Evolutionary conservation across 75 land plant genomes (phyloP).

Genomic region (Ceratopteris richardii): DNA sequence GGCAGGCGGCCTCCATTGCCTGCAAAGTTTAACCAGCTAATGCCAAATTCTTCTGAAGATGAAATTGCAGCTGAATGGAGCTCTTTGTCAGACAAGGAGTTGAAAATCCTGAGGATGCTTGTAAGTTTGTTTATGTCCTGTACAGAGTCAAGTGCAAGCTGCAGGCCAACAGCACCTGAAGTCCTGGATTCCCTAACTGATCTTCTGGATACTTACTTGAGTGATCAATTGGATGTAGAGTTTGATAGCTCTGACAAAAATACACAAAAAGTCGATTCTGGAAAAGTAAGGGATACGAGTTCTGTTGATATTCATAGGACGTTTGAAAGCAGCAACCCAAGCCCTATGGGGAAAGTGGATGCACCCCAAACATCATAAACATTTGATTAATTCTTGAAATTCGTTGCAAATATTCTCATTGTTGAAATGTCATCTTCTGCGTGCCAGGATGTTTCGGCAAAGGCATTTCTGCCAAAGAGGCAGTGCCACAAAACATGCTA

Average conservation of each 20-base stretch:
- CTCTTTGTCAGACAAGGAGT: constrained; percentile 14
- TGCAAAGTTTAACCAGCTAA: background rate
- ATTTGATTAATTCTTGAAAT: no score
- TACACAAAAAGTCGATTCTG: no score
- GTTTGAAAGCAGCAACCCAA: background rate
- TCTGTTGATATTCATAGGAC: background rate
- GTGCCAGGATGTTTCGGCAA: no score
- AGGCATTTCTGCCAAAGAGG: no score
- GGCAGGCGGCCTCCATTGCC: constrained; percentile 3
- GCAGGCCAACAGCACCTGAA: constrained; percentile 68
- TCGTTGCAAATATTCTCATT: no score
- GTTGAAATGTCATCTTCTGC: no score
- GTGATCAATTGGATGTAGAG: no score
- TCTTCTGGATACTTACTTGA: constrained; percentile 13
- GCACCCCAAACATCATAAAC: no score
- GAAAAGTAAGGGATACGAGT: no score
- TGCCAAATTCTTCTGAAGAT: constrained; percentile 8
- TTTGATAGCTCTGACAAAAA: no score
- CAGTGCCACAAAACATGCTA: no score
- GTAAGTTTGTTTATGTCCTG: constrained; percentile 54
- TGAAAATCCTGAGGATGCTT: constrained; percentile 35
- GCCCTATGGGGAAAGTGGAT: background rate
- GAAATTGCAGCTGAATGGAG: constrained; percentile 4
- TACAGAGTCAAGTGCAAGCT: constrained; percentile 48
- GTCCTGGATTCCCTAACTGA: constrained; percentile 40